Evolutionary conservation across 140 eudicot genomes (phyloP).

Genomic region (Senecio squalidus): DNA sequence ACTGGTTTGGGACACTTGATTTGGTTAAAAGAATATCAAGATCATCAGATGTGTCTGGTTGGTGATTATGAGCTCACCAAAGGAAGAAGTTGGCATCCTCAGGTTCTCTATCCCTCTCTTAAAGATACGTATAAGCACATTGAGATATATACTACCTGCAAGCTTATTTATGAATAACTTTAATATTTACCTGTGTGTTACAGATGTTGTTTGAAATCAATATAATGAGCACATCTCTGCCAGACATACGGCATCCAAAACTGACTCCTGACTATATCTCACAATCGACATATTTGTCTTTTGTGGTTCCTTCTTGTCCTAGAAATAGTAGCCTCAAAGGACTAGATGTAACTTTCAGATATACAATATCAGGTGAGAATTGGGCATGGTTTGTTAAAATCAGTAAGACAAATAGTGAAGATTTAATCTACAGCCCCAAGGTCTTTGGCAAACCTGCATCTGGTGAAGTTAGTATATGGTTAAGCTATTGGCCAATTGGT

Average conservation of each 20-base stretch:
- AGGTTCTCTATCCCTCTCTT: neutral
- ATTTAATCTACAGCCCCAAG: constrained; percentile 7
- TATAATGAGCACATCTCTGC: constrained; percentile 14
- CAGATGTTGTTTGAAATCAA: neutral
- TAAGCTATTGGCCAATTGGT: constrained; percentile 15
- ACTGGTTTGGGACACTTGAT: neutral
- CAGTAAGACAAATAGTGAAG: neutral
- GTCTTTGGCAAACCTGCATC: constrained; percentile 15
- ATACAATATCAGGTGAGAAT: neutral
- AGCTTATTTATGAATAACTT: neutral
- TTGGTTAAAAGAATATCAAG: neutral
- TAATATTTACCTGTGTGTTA: neutral
- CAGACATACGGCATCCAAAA: neutral
- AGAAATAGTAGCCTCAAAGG: neutral
- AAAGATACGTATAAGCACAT: neutral
- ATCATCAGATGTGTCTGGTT: neutral
- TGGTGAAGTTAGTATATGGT: constrained; percentile 8
- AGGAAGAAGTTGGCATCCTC: neutral
- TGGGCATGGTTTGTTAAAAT: constrained; percentile 22
- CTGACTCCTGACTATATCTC: neutral
- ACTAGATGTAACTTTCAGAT: neutral
- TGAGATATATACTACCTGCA: neutral
- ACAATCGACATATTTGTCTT: neutral
- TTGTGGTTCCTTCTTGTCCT: neutral
- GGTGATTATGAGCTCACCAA: constrained; percentile 10